Percentiles rank a stretch among this genome's conserved stretches.
Conservation (phyloP, 208 protist species). For the Wallacemonas sp. region DNA sequence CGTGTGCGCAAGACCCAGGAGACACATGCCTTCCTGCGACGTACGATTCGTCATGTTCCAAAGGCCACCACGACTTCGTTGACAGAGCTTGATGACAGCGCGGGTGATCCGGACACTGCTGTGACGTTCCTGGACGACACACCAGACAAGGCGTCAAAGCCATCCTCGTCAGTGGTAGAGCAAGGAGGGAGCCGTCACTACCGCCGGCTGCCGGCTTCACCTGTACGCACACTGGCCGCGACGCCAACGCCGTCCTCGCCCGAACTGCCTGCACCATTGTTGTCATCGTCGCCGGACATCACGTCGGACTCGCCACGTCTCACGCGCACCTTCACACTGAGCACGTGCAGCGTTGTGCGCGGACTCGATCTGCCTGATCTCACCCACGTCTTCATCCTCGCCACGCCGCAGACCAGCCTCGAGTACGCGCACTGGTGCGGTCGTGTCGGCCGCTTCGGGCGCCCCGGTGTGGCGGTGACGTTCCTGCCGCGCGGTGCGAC, state of each 20-base stretch:
- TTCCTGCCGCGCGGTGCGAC: constrained; percentile 57
- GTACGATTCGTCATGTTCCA: constrained; percentile 26
- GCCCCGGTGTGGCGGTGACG: constrained; percentile 52
- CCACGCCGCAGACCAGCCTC: constrained; percentile 44
- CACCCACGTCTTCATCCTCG: constrained; percentile 79
- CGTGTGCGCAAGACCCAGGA: constrained; percentile 32
- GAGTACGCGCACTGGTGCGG: constrained; percentile 90
- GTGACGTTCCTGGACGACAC: too few relatives aligned
- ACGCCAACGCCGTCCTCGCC: too few relatives aligned
- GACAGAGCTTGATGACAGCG: too few relatives aligned
- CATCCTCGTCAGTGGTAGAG: too few relatives aligned
- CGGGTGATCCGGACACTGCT: too few relatives aligned
- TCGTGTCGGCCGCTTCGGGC: constrained; percentile 79
- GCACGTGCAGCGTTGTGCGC: constrained; percentile 48
- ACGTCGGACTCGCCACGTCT: neutral
- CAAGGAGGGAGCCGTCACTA: too few relatives aligned
- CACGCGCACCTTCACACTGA: constrained; percentile 44
- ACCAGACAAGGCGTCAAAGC: too few relatives aligned
- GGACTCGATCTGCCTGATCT: constrained; percentile 72
- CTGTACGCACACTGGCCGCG: too few relatives aligned
- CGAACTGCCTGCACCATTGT: too few relatives aligned
- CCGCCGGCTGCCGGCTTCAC: too few relatives aligned
- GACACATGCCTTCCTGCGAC: constrained; percentile 32
- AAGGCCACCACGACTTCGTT: neutral
- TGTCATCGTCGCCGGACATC: too few relatives aligned